Conservation (phyloP, 495 filamentous ascomycete species). For the Lasiosphaeria hispida region DNA sequence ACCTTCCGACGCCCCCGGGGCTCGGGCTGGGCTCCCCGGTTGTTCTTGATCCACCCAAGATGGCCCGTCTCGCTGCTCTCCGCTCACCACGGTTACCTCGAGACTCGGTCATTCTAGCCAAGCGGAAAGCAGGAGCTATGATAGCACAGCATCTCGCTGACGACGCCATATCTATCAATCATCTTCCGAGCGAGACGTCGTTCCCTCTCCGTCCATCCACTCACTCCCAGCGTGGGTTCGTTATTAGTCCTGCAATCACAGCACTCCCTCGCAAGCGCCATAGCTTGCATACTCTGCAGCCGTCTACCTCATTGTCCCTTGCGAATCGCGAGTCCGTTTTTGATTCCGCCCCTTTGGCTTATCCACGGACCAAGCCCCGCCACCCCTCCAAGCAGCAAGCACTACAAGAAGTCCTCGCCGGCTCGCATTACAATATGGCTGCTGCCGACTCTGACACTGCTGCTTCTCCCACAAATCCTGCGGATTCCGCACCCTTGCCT, state of each 20-base stretch:
- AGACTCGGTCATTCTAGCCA: constrained; percentile 23
- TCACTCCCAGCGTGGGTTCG: constrained; percentile 19
- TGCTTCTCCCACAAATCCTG: constrained; percentile 6
- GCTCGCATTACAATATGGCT: not conserved
- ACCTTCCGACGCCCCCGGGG: not conserved
- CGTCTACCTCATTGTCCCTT: constrained; percentile 22
- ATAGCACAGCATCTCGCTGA: not conserved
- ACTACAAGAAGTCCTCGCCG: not conserved
- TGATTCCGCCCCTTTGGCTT: constrained; percentile 17
- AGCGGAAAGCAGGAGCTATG: constrained; percentile 4
- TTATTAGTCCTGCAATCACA: not conserved
- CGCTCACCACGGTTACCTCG: constrained; percentile 13
- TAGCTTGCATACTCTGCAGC: constrained; percentile 30
- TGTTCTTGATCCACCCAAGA: constrained; percentile 6
- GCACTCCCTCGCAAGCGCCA: constrained; percentile 24
- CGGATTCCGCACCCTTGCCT: constrained; percentile 13
- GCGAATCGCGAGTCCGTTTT: constrained; percentile 16
- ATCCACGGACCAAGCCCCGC: constrained; percentile 15
- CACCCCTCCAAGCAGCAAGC: not conserved
- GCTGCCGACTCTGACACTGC: constrained; percentile 13
- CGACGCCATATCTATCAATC: constrained; percentile 5
- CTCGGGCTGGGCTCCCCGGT: constrained; percentile 4
- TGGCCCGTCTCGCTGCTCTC: not conserved
- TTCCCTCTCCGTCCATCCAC: constrained; percentile 16
- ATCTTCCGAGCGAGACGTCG: constrained; percentile 5